Conservation (phyloP, 306 rosid species). For the Castanospermum australe region DNA sequence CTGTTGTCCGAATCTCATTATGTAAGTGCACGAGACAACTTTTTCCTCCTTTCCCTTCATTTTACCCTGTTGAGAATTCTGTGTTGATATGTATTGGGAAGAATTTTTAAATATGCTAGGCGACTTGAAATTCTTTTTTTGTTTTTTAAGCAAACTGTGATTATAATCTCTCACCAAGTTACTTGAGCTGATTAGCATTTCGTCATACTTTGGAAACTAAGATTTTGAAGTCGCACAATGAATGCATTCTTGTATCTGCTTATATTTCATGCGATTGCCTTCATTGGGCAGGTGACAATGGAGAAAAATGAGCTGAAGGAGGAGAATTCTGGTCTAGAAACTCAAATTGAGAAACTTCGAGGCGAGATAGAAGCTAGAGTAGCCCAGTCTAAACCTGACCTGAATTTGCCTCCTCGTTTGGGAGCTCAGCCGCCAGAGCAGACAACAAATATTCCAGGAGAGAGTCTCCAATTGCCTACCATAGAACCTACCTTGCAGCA, state of each 20-base stretch:
- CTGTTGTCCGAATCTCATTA: slow-evolving; percentile 72
- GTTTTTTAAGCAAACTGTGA: neutral
- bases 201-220: slow-evolving; percentile 6
- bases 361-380: slow-evolving; percentile 61
- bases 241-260: neutral
- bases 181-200: slow-evolving; percentile 10
- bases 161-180: neutral
- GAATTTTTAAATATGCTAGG: neutral
- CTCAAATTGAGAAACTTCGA: slow-evolving; percentile 64
- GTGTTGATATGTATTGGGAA: slow-evolving; percentile 1
- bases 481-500: slow-evolving; percentile 53
- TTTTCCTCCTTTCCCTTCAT: neutral
- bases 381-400: slow-evolving; percentile 68
- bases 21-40: slow-evolving; percentile 44
- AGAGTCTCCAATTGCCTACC: slow-evolving; percentile 41
- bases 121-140: slow-evolving; percentile 12
- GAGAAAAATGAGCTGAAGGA: slow-evolving; percentile 85
- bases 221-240: slow-evolving; percentile 9
- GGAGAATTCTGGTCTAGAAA: slow-evolving; percentile 66
- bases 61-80: slow-evolving; percentile 2
- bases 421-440: slow-evolving; percentile 39
- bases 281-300: slow-evolving; percentile 53
- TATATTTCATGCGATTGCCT: neutral
- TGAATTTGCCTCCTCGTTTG: slow-evolving; percentile 52
- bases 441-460: slow-evolving; percentile 42